A percentile compares a stretch with the other conserved stretches of the same genome.
Conservation (phyloP, 2,329 filamentous ascomycete species). For the Colletotrichum sp. region DNA sequence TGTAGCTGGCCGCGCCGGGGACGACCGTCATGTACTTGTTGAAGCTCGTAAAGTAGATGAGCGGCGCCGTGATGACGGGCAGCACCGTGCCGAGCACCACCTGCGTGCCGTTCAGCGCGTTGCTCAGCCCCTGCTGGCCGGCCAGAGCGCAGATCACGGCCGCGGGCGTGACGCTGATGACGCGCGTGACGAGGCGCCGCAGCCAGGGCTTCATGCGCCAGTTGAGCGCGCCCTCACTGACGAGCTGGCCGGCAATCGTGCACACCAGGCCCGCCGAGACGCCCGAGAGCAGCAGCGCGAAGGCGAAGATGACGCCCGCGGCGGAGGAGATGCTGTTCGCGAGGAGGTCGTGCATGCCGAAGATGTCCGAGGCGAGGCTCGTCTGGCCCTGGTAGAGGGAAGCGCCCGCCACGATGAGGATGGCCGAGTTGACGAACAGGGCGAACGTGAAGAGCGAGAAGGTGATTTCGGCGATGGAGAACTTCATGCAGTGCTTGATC, state of each 20-base stretch:
- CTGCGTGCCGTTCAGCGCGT: constrained; percentile 77
- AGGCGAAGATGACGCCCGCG: constrained; percentile 83
- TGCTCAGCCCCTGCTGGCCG: constrained; percentile 71
- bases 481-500: constrained; percentile 77
- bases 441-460: constrained; percentile 82
- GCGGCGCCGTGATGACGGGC: constrained; percentile 79
- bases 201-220: constrained; percentile 81
- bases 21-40: constrained; percentile 71
- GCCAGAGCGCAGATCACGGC: constrained; percentile 84
- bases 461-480: constrained; percentile 73
- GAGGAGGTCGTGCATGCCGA: constrained; percentile 80
- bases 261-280: constrained; percentile 85
- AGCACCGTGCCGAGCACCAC: constrained; percentile 80
- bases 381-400: constrained; percentile 69
- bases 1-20: constrained; percentile 13
- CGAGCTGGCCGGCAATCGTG: constrained; percentile 89
- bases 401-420: constrained; percentile 85
- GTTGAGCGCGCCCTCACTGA: constrained; percentile 80
- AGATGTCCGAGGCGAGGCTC: constrained; percentile 76
- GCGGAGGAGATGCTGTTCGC: constrained; percentile 71
- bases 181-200: constrained; percentile 76
- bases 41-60: constrained; percentile 85
- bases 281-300: constrained; percentile 81
- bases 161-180: constrained; percentile 79
- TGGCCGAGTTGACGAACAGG: constrained; percentile 83